Percentiles rank a stretch among this genome's conserved stretches.
phyloP scores from a whole-genome alignment of 805 yeast species.

The Isabelozyma gotoi region DNA sequence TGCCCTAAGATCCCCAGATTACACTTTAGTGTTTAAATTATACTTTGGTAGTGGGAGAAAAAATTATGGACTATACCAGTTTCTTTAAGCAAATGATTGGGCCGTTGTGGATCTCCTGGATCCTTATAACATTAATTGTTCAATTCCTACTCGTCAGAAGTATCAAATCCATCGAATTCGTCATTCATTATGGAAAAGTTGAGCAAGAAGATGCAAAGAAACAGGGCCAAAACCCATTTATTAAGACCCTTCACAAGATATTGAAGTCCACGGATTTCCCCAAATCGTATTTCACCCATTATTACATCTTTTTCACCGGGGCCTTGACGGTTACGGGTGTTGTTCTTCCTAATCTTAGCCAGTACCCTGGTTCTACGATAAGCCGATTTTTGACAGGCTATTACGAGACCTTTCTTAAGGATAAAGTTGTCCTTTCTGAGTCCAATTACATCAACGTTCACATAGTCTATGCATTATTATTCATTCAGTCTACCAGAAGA shows the following conservation, averaged over 20 bases:
- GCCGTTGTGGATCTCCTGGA: background rate
- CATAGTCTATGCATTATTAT: constrained; percentile 20
- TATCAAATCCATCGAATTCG: background rate
- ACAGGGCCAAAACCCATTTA: background rate
- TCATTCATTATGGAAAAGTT: background rate
- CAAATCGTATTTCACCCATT: constrained; percentile 62
- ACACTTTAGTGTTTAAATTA: too few species aligned
- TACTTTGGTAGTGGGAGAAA: too few species aligned
- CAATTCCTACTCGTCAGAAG: background rate
- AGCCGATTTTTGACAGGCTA: background rate
- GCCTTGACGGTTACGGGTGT: background rate
- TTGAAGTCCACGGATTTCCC: constrained; percentile 28
- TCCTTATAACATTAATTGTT: background rate
- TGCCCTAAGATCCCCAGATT: too few species aligned
- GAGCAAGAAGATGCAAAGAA: background rate
- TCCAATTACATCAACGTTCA: constrained; percentile 10
- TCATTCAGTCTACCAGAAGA: constrained; percentile 57
- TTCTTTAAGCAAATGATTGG: background rate
- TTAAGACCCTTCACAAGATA: background rate
- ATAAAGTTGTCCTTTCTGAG: constrained; percentile 4
- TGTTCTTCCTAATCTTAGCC: constrained; percentile 3
- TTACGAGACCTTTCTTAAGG: background rate
- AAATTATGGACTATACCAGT: too few species aligned
- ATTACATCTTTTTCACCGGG: constrained; percentile 34
- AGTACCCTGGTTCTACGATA: constrained; percentile 4